phyloP scores from a whole-genome alignment of 2,329 filamentous ascomycete species.

The Bipolaris cookei region DNA sequence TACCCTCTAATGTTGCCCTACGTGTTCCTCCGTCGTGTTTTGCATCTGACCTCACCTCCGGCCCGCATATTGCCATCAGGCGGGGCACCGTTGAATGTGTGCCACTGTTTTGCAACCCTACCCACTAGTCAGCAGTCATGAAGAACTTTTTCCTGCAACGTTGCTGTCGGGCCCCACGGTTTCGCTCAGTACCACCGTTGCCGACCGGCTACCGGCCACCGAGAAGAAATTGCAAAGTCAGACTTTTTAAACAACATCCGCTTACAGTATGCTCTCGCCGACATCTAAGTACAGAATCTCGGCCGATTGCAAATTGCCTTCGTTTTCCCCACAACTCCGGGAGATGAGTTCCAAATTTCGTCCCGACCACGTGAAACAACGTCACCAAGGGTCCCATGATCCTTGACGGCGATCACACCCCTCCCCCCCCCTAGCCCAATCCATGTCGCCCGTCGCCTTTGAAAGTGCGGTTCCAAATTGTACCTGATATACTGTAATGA shows the following conservation, averaged over 20 bases:
- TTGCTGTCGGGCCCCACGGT: no score
- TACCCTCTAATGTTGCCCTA: background rate
- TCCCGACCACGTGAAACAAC: constrained; percentile 5
- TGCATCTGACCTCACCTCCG: background rate
- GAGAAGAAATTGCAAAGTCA: background rate
- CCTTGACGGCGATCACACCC: constrained; percentile 3
- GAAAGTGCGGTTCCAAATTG: background rate
- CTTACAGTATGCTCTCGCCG: background rate
- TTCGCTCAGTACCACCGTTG: background rate
- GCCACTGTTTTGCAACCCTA: background rate
- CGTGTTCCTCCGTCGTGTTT: background rate
- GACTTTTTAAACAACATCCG: background rate
- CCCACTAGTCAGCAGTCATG: background rate
- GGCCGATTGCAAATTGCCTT: background rate
- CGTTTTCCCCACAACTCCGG: constrained; percentile 4
- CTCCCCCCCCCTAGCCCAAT: background rate
- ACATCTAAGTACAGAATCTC: background rate
- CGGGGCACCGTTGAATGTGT: background rate
- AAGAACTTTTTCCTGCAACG: background rate
- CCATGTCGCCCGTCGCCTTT: background rate
- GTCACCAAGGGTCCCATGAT: background rate
- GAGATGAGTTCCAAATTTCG: constrained; percentile 5
- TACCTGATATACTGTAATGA: background rate
- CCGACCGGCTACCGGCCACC: background rate
- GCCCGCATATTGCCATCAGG: constrained; percentile 1